Base-by-base conservation (phyloP, 805 yeast genomes). In the Candida incommunis region DNA sequence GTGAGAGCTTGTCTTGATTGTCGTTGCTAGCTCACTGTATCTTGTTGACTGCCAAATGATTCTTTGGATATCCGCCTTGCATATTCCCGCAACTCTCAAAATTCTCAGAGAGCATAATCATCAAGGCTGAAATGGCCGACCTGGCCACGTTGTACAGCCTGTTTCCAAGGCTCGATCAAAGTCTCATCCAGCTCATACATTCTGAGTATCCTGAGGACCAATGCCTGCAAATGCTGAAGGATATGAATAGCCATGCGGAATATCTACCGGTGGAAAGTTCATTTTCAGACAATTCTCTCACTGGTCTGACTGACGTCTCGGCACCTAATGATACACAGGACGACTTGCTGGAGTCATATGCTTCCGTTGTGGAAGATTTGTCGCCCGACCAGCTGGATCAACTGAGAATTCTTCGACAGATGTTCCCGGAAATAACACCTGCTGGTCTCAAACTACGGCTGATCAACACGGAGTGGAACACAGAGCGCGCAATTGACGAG, bases 241-340 rank as follows among this genome's bases (percentile, higher is more conserved):
- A 31, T 31, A 31, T 31, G 37, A 31, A 31, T 16, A 31, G 18
- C 37, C 37, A 31, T 31, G 37, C 37, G 7, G 37, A 31, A n/a
- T 31, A 31, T 31, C 37, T 31, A 5, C 37, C 37, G 20, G 18
- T n/a, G 5, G 18, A n/a, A 9, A n/a, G 18, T 18, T 25, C 27
- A 7, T 9, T 13, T 25, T 11, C 9, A 11, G 37, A 31, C 13
- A 31, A n/a, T n/a, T 18, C 18, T 7, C 7, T 7, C n/a, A 5
- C 18, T 7, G 37, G n/a, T 5, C 13, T 25, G 7, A 18, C 11
- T 5, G 18, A n/a, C 20, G 37, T 18, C n/a, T 7, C 5, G 20
- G 37, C 9, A 5, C 18, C 18, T 7, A 5, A 11, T 9, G 27
- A 25, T 13, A 9, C 27, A 9, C 37, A 7, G 7, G 18, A n/a